Evolutionary conservation across 805 yeast species (phyloP).

Genomic region (Candida quercuum): DNA sequence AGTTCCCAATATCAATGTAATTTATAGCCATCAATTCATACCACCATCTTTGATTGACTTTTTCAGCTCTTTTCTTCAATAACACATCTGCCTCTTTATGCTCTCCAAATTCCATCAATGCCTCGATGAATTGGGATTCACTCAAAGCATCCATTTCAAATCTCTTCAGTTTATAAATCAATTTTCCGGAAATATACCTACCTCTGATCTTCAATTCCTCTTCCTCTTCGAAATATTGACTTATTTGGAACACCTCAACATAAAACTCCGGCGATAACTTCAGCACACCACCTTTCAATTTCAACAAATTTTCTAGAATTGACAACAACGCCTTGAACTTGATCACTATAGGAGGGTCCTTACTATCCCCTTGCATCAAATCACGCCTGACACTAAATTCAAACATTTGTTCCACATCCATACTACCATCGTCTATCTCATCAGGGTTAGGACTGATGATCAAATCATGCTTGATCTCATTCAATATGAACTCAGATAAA

Average conservation of each 20-base stretch:
- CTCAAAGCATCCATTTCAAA: slow-evolving; percentile 45
- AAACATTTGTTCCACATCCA: not conserved
- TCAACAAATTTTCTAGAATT: slow-evolving; percentile 10
- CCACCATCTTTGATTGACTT: slow-evolving; percentile 47
- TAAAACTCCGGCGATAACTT: slow-evolving; percentile 27
- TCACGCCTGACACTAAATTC: not conserved
- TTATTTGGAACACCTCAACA: slow-evolving; percentile 33
- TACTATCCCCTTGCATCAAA: not conserved
- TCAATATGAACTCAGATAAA: not conserved
- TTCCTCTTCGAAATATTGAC: slow-evolving; percentile 32
- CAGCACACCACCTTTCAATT: slow-evolving; percentile 4
- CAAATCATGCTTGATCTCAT: not conserved
- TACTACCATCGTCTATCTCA: not conserved
- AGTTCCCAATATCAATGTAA: slow-evolving; percentile 28
- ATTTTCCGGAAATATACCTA: slow-evolving; percentile 34
- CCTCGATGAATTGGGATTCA: slow-evolving; percentile 44
- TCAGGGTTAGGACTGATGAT: not conserved
- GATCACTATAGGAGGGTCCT: not conserved
- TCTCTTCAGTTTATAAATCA: slow-evolving; percentile 36
- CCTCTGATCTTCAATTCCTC: slow-evolving; percentile 27
- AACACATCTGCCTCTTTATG: slow-evolving; percentile 32
- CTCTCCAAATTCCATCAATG: slow-evolving; percentile 31
- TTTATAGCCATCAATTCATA: slow-evolving; percentile 41
- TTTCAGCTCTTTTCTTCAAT: slow-evolving; percentile 29
- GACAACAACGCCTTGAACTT: slow-evolving; percentile 12